Evolutionary conservation across 2,329 filamentous ascomycete species (phyloP), one percentile per base, ranked within the genome.

Genomic region (Diaporthe nobilis): DNA sequence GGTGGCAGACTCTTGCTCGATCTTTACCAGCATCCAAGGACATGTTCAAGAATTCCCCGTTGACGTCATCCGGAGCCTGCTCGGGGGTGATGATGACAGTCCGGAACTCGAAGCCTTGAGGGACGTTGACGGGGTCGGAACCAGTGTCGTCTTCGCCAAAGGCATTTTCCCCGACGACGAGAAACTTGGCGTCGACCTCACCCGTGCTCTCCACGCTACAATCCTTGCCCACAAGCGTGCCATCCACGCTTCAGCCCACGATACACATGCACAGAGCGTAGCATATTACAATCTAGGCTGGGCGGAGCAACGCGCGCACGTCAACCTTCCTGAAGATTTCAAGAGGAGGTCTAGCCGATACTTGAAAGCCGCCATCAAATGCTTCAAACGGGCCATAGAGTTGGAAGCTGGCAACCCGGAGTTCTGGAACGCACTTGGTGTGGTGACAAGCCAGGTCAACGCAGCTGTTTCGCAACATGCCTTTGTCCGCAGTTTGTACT

Each of bases 281-380:
- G 95, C 96, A 0, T 97, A 96, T 89, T 99, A 98, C 85, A 99
- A 99, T 81, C 87, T 99, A 25, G 97, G 97, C 57, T 98, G 96
- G 94, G 94, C 95, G 1, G 97, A 99, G 83, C 92, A 97, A 82
- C 91, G 93, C 60, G 94, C 95, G 0, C 94, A 97, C 81, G 86
- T 88, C 15, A 94, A 92, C 80, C 86, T 95, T 28, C 89, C 89
- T 49, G 82, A 83, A 1, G 81, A 84, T 4, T 80, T 88, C 63
- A 86, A 85, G 49, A 92, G 91, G 80, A 93, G 89, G 80, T 87
- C 89, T 25, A 90, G 91, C 81, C 90, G 89, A 79, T 95, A 95
- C 79, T 87, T 97, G 63, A 96, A 94, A 82, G 93, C 95, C 9
- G 91, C 97, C 1, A 93, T 98, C 78, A 90, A 93, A 73, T 97